phyloP scores from a whole-genome alignment of 129 eudicot species.

The Flaveria bidentis region DNA sequence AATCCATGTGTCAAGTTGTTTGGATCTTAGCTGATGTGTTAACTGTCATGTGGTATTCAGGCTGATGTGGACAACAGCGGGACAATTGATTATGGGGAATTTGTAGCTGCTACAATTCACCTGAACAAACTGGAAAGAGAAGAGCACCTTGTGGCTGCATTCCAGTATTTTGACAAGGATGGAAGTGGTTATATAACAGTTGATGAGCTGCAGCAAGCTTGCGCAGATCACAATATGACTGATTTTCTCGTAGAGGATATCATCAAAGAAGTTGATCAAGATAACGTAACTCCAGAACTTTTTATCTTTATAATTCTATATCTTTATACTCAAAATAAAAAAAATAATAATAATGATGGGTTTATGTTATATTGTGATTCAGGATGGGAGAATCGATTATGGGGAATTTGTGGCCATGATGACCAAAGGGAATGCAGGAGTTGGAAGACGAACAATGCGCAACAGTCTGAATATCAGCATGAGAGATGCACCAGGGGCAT shows the following conservation, averaged over 20 bases:
- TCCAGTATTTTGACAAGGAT: slow-evolving; percentile 88
- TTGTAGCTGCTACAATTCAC: slow-evolving; percentile 87
- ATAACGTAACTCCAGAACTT: slow-evolving; percentile 55
- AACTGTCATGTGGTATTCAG: slow-evolving; percentile 42
- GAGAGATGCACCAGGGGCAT: slow-evolving; percentile 70
- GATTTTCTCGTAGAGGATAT: slow-evolving; percentile 82
- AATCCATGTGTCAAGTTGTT: not conserved
- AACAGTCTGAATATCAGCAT: slow-evolving; percentile 88
- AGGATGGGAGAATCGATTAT: slow-evolving; percentile 82
- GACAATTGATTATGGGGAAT: slow-evolving; percentile 91
- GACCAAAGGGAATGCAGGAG: slow-evolving; percentile 89
- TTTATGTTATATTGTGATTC: slow-evolving; percentile 19
- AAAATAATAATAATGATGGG: not conserved
- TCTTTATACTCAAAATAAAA: not conserved
- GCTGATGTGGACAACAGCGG: slow-evolving; percentile 95
- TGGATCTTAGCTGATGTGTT: not conserved
- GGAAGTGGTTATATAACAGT: slow-evolving; percentile 92
- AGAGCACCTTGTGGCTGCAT: slow-evolving; percentile 88
- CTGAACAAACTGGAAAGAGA: slow-evolving; percentile 87
- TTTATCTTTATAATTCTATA: not conserved
- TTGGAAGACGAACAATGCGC: slow-evolving; percentile 97
- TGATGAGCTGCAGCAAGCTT: slow-evolving; percentile 97
- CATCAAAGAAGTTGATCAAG: slow-evolving; percentile 93
- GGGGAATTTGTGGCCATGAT: slow-evolving; percentile 98
- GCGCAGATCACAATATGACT: slow-evolving; percentile 75